A percentile compares a stretch with the other conserved stretches of the same genome.
Conservation (phyloP, 768 basidiomycete genomes). For the Mycena crocata region DNA sequence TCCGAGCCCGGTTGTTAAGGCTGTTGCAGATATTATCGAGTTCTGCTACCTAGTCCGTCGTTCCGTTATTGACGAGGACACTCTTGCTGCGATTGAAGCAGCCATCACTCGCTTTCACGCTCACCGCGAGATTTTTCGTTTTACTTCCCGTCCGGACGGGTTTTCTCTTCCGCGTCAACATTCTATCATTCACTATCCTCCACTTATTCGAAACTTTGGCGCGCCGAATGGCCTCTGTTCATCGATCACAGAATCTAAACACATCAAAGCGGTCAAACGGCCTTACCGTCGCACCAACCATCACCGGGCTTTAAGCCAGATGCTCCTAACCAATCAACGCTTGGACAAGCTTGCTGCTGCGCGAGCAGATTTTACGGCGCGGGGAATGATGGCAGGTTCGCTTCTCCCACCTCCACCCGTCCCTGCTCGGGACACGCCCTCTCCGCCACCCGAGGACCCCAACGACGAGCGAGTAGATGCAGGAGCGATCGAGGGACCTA, state of each 20-base stretch:
- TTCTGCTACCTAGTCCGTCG: constrained; percentile 27
- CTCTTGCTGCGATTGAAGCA: constrained; percentile 1
- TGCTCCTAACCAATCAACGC: constrained; percentile 30
- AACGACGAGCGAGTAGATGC: not conserved
- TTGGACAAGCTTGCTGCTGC: constrained; percentile 12
- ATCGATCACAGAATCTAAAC: constrained; percentile 35
- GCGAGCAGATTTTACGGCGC: constrained; percentile 9
- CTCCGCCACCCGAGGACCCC: not conserved
- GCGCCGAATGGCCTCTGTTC: constrained; percentile 39
- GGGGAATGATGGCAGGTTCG: constrained; percentile 20
- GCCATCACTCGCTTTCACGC: constrained; percentile 21
- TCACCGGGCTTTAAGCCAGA: constrained; percentile 30
- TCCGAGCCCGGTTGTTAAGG: constrained; percentile 17
- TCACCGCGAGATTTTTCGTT: constrained; percentile 18
- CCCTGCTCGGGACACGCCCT: not conserved
- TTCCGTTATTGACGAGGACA: constrained; percentile 1
- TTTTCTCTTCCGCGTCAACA: constrained; percentile 30
- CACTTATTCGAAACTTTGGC: constrained; percentile 33
- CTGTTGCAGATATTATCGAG: constrained; percentile 13
- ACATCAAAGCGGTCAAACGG: constrained; percentile 33
- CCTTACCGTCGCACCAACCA: constrained; percentile 34
- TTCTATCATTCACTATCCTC: constrained; percentile 28
- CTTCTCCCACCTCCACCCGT: not conserved
- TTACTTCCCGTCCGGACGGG: not conserved
- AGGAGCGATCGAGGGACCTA: constrained; percentile 12